These are phyloP conservation scores for Dillenia turbinata DNA, from an alignment of 164 flowering plant species.

Conservation along the genomic window DNA sequence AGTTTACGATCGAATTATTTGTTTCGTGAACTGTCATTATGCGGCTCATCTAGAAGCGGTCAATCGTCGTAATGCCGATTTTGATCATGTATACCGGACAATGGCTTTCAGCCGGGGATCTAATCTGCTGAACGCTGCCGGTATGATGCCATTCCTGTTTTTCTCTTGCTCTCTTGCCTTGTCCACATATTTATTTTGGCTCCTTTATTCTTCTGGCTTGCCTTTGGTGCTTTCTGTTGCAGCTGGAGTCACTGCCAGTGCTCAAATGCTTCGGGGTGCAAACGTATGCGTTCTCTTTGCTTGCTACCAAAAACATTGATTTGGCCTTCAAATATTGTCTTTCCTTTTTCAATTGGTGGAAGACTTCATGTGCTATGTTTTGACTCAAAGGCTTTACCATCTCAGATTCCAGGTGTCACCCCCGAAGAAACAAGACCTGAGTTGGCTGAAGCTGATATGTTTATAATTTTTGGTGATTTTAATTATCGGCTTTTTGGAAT, in stretches of 20 bases:
- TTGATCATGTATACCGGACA: conserved; percentile 76
- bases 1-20: conserved; percentile 79
- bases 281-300: conserved; percentile 43
- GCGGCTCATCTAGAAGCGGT: conserved; percentile 99
- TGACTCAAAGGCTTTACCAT: conserved; percentile 9
- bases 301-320: background rate
- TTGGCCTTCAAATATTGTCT: background rate
- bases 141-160: conserved; percentile 54
- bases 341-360: no score
- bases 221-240: conserved; percentile 53
- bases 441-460: conserved; percentile 90
- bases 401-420: conserved; percentile 34
- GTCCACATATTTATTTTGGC: conserved; percentile 45
- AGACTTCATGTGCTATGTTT: background rate
- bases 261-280: conserved; percentile 43
- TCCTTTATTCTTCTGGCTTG: conserved; percentile 66
- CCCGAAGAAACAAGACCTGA: conserved; percentile 68
- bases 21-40: conserved; percentile 95
- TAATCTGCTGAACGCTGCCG: conserved; percentile 50
- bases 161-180: conserved; percentile 53
- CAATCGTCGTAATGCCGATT: conserved; percentile 92
- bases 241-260: conserved; percentile 72
- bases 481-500: conserved; percentile 91
- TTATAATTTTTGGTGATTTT: conserved; percentile 87
- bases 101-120: conserved; percentile 75